Conservation (phyloP, 139 green algal genomes). For the Chlamydomonas eustigma region DNA sequence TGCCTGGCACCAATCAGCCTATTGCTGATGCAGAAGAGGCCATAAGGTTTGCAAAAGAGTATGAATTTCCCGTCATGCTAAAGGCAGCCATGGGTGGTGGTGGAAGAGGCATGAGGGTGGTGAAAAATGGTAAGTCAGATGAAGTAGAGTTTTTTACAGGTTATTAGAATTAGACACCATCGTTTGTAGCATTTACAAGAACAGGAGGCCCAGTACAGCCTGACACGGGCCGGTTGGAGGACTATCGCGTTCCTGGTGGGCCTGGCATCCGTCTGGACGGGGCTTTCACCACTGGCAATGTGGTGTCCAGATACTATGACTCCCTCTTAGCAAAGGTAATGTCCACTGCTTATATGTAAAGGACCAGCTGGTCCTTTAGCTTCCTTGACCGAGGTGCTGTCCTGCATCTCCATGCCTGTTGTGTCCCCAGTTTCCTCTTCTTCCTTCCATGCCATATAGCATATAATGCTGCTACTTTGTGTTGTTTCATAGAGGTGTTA, state of each 20-base stretch:
- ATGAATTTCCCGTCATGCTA: slow-evolving; percentile 91
- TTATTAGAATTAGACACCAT: neutral
- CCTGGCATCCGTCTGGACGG: slow-evolving; percentile 88
- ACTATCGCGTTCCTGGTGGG: slow-evolving; percentile 79
- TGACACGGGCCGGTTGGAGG: slow-evolving; percentile 78
- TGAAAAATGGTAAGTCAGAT: slow-evolving; percentile 45
- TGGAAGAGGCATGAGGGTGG: slow-evolving; percentile 90
- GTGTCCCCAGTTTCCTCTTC: too few species aligned
- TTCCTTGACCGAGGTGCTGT: too few species aligned
- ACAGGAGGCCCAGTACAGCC: too few species aligned
- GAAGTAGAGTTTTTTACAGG: too few species aligned
- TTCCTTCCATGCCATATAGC: too few species aligned
- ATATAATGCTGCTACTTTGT: too few species aligned
- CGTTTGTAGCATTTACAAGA: too few species aligned
- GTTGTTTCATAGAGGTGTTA: too few species aligned
- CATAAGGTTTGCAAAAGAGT: slow-evolving; percentile 58
- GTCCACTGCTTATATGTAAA: too few species aligned
- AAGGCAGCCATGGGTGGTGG: slow-evolving; percentile 92
- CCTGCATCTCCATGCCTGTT: too few species aligned
- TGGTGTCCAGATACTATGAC: slow-evolving; percentile 83
- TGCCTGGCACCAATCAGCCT: slow-evolving; percentile 81
- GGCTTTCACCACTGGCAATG: slow-evolving; percentile 73
- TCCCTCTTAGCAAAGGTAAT: slow-evolving; percentile 84
- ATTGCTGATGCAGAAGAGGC: slow-evolving; percentile 60
- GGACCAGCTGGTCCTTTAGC: too few species aligned